Base-by-base conservation (phyloP, 1,284 basidiomycete genomes). In the Ganoderma sinense region DNA sequence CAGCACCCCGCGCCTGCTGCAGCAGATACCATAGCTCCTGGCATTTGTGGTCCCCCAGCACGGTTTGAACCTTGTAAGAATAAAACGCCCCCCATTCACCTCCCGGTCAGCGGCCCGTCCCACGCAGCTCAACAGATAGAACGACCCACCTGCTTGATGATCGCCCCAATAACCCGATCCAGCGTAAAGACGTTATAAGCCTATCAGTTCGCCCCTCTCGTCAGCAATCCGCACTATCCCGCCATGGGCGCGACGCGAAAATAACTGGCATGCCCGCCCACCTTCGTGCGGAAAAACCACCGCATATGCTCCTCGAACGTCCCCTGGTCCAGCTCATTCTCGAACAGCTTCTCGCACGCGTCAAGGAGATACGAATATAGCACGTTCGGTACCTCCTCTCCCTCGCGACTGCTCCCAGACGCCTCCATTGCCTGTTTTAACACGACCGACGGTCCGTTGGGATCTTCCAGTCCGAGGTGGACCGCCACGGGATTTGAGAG, bases 231-330 rank as follows among this genome's bases (percentile, higher is more conserved):
- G 63, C 48, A 45, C 36, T 59, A 63, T 26, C n/a, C 33, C 29
- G 43, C 63, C 31, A 64, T 67, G 55, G 64, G 65, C 62, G 56
- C n/a, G 33, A 26, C 36, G 26, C 14, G 20, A 56, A 13, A 20
- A 39, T 33, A 58, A 63, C 65, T 31, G 40, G 31, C n/a, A 55
- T n/a, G 5, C 3, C 53, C 45, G 62, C 63, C 55, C 75, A 96
- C 97, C 86, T 96, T 94, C 74, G 92, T 97, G 41, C 96, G 95
- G 84, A 97, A 99, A 88, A 99, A 97, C 89, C 95, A 96, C 70
- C 98, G 86, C 87, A 98, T 91, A 76, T 96, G 94, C 80, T 99
- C 97, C 80, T 99, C 98, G 78, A 96, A 99, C 23, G 91, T 91
- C 39, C 87, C 84, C 77, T 93, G 94, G 81, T 99, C 97, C 72